A percentile compares a stretch with the other conserved stretches of the same genome.
These are phyloP conservation scores for Pseudocercospora vitis DNA, from an alignment of 2,329 filamentous ascomycete genomes.

Conservation along the genomic window DNA sequence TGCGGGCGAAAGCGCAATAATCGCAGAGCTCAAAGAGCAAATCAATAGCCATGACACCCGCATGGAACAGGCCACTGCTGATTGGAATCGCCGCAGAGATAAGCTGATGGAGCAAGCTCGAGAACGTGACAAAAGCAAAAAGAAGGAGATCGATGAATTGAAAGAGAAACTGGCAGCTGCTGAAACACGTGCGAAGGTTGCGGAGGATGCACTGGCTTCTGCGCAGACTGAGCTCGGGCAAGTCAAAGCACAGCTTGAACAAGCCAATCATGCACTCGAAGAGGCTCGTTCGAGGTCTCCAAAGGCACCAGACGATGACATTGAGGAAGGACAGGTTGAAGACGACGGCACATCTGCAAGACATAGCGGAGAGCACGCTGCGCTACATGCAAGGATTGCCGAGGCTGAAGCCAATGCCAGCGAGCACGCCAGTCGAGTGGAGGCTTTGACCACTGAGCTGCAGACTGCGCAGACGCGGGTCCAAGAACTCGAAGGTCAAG, in stretches of 20 bases:
- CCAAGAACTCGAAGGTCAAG: slow-evolving; percentile 64
- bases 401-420: slow-evolving; percentile 44
- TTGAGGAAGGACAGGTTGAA: slow-evolving; percentile 51
- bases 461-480: slow-evolving; percentile 62
- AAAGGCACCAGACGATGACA: slow-evolving; percentile 28
- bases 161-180: slow-evolving; percentile 59
- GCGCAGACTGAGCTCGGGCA: slow-evolving; percentile 57
- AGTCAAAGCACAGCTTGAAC: slow-evolving; percentile 56
- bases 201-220: slow-evolving; percentile 24
- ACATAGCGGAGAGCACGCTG: slow-evolving; percentile 36
- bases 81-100: slow-evolving; percentile 20
- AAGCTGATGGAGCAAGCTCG: slow-evolving; percentile 40
- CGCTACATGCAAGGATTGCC: slow-evolving; percentile 40
- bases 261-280: slow-evolving; percentile 64
- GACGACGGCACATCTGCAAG: slow-evolving; percentile 35
- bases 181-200: slow-evolving; percentile 27
- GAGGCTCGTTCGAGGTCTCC: slow-evolving; percentile 52
- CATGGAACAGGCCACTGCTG: slow-evolving; percentile 34
- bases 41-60: slow-evolving; percentile 51
- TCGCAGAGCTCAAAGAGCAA: slow-evolving; percentile 51
- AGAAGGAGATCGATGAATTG: slow-evolving; percentile 59
- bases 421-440: slow-evolving; percentile 41
- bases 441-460: slow-evolving; percentile 40
- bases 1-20: slow-evolving; percentile 46
- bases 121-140: slow-evolving; percentile 61